Percentiles rank a stretch among this genome's conserved stretches.
Conservation (phyloP, 257 asterid species). For the Solanum etuberosum region DNA sequence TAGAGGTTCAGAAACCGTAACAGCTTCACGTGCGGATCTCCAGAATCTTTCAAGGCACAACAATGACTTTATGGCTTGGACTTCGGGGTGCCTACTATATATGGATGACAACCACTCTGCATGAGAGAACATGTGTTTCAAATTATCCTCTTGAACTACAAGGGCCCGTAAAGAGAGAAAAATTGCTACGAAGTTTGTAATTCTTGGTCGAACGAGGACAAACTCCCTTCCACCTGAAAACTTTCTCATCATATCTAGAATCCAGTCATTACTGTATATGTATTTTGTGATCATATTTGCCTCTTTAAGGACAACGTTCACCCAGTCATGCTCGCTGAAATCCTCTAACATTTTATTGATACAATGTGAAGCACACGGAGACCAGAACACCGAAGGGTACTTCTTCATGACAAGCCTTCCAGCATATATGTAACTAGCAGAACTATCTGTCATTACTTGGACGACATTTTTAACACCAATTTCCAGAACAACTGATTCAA, state of each 20-base stretch:
- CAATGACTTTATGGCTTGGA: conserved; percentile 18
- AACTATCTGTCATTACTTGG: conserved; percentile 30
- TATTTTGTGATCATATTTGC: conserved; percentile 14
- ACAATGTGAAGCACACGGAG: conserved; percentile 38
- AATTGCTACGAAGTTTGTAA: conserved; percentile 8
- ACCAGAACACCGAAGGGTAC: conserved; percentile 31
- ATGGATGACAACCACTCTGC: conserved; percentile 22
- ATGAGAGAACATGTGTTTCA: conserved; percentile 26
- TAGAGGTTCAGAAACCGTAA: conserved; percentile 23
- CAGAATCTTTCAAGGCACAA: conserved; percentile 19
- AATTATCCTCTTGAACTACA: conserved; percentile 21
- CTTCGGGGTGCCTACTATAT: conserved; percentile 9
- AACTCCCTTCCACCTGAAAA: conserved; percentile 21
- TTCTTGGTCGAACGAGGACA: conserved; percentile 16
- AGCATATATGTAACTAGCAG: conserved; percentile 10
- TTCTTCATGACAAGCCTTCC: conserved; percentile 36
- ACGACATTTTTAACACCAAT: conserved; percentile 23
- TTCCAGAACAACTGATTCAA: conserved; percentile 30
- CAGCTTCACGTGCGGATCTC: conserved; percentile 28
- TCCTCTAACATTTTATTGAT: conserved; percentile 27
- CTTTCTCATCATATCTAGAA: conserved; percentile 16
- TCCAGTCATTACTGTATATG: conserved; percentile 20
- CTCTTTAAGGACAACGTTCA: conserved; percentile 29
- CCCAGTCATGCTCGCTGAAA: conserved; percentile 28
- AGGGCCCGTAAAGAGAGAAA: conserved; percentile 24